phyloP scores from a whole-genome alignment of 345 rosid genomes.

The Citrus sinensis region DVS_A1.0 CM039164.1:22047501-22048000 shows the following conservation, averaged over 20 bases:
- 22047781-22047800: background rate
- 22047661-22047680: background rate
- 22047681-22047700: background rate
- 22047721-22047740: background rate
- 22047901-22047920: background rate
- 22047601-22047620: background rate
- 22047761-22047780: background rate
- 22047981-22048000: background rate
- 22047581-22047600: background rate
- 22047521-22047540: background rate
- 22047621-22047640: background rate
- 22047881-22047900: background rate
- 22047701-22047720: background rate
- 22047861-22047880: background rate
- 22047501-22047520: background rate
- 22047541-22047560: background rate
- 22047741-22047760: background rate
- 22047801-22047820: background rate
- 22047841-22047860: background rate
- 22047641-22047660: background rate
- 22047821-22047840: background rate
- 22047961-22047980: background rate
- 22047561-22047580: background rate
- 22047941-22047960: background rate
- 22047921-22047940: background rate